phyloP scores from a whole-genome alignment of 768 basidiomycete genomes.

The Trametes cubensis region DNA sequence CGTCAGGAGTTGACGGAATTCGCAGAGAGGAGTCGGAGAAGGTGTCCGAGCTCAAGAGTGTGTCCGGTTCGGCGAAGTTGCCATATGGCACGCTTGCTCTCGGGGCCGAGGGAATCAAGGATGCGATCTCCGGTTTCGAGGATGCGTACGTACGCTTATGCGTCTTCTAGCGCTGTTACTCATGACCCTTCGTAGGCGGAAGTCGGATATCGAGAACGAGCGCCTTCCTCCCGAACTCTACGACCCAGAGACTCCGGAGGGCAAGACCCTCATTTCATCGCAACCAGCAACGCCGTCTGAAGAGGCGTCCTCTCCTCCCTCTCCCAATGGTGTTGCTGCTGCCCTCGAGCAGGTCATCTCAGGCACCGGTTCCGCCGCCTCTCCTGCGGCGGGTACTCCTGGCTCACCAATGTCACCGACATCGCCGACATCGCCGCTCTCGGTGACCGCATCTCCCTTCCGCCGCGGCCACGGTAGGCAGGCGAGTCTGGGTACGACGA shows the following conservation, averaged over 20 bases:
- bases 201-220: conserved; percentile 99
- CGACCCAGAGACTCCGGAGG: conserved; percentile 76
- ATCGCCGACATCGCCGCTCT: conserved; percentile 41
- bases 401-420: conserved; percentile 50
- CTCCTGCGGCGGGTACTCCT: conserved; percentile 43
- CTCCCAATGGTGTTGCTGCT: conserved; percentile 35
- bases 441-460: conserved; percentile 47
- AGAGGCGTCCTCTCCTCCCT: conserved; percentile 33
- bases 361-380: conserved; percentile 26
- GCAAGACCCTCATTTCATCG: conserved; percentile 57
- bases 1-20: neutral
- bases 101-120: conserved; percentile 93
- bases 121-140: conserved; percentile 90
- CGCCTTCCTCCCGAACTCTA: conserved; percentile 95
- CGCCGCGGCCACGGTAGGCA: conserved; percentile 74
- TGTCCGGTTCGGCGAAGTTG: conserved; percentile 74
- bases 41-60: conserved; percentile 94
- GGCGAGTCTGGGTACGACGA: conserved; percentile 90
- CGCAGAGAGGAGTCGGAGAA: conserved; percentile 95
- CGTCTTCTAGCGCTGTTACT: neutral
- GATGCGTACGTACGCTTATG: conserved; percentile 75
- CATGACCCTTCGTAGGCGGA: conserved; percentile 57
- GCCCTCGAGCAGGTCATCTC: conserved; percentile 37
- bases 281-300: conserved; percentile 62
- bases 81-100: conserved; percentile 84